A percentile compares a stretch with the other conserved stretches of the same genome.
Evolutionary conservation across 1,284 basidiomycete genomes (phyloP).

Genomic region (Schizopora paradoxa): DNA sequence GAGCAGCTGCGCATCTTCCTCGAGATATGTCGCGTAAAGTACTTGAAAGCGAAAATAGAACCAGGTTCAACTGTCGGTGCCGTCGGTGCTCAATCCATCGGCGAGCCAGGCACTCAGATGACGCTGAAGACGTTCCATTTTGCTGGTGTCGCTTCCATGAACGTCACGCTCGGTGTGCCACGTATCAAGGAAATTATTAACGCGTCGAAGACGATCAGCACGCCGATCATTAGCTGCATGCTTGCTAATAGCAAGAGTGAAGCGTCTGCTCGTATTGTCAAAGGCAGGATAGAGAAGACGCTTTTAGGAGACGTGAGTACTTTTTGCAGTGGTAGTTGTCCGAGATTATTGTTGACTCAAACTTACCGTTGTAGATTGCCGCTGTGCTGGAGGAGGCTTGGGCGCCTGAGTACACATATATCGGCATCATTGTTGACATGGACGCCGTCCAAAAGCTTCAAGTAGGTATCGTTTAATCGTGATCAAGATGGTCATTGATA

Average conservation of each 20-base stretch:
- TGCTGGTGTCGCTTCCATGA: conserved; percentile 99
- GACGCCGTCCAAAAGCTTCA: conserved; percentile 89
- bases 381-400: conserved; percentile 94
- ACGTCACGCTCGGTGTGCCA: conserved; percentile 97
- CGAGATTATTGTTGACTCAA: conserved; percentile 8
- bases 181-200: conserved; percentile 99
- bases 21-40: conserved; percentile 84
- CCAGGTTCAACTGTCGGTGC: conserved; percentile 97
- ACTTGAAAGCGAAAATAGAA: conserved; percentile 92
- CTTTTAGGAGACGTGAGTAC: conserved; percentile 81
- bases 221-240: conserved; percentile 97
- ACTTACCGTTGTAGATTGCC: conserved; percentile 58
- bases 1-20: conserved; percentile 79
- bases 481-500: conserved; percentile 1
- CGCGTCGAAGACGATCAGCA: conserved; percentile 94
- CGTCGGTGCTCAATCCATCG: conserved; percentile 98
- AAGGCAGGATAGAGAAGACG: conserved; percentile 95
- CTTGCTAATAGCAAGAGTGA: conserved; percentile 83
- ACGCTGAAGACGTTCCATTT: conserved; percentile 99
- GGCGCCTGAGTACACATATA: conserved; percentile 88
- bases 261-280: conserved; percentile 93
- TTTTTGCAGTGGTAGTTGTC: conserved; percentile 2
- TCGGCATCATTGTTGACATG: conserved; percentile 90
- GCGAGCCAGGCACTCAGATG: conserved; percentile 99
- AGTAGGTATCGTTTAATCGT: conserved; percentile 37